Evolutionary conservation across 768 basidiomycete species (phyloP).

Genomic region (Mycena galopus): DNA sequence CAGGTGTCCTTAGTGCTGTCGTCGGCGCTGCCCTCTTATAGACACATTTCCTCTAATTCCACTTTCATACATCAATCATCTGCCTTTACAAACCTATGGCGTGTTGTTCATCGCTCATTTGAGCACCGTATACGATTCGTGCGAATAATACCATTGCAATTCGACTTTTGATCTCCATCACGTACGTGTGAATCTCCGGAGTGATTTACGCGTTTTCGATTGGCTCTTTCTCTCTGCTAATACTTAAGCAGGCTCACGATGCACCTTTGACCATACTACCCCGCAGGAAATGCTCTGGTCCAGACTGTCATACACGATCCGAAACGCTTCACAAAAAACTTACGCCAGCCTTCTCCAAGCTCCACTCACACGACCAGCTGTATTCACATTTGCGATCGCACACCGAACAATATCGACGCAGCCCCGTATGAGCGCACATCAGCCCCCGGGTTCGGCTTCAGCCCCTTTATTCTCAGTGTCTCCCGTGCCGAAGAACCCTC

Average conservation of each 20-base stretch:
- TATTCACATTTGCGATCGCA: background rate
- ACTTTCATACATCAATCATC: no score
- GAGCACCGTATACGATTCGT: no score
- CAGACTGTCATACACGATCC: slow-evolving; percentile 9
- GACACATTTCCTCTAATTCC: slow-evolving; percentile 14
- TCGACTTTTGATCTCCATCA: background rate
- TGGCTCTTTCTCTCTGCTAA: slow-evolving; percentile 13
- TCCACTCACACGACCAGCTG: slow-evolving; percentile 29
- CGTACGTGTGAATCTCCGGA: background rate
- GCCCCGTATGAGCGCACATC: slow-evolving; percentile 6
- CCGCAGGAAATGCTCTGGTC: slow-evolving; percentile 18
- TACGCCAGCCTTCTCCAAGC: background rate
- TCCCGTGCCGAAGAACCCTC: slow-evolving; percentile 70
- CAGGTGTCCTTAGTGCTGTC: slow-evolving; percentile 49
- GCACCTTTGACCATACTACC: slow-evolving; percentile 7
- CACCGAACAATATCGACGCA: slow-evolving; percentile 22
- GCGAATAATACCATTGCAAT: background rate
- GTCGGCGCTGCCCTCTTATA: slow-evolving; percentile 56
- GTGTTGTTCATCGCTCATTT: no score
- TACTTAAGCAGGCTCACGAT: no score
- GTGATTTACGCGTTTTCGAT: slow-evolving; percentile 19
- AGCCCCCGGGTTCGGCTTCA: background rate
- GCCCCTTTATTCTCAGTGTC: slow-evolving; percentile 60
- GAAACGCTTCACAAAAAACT: slow-evolving; percentile 5
- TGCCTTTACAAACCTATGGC: no score